Evolutionary conservation across 2,329 filamentous ascomycete genomes (phyloP), one percentile per base, ranked within the genome.

Genomic region (Zasmidium citrigriseum): DNA sequence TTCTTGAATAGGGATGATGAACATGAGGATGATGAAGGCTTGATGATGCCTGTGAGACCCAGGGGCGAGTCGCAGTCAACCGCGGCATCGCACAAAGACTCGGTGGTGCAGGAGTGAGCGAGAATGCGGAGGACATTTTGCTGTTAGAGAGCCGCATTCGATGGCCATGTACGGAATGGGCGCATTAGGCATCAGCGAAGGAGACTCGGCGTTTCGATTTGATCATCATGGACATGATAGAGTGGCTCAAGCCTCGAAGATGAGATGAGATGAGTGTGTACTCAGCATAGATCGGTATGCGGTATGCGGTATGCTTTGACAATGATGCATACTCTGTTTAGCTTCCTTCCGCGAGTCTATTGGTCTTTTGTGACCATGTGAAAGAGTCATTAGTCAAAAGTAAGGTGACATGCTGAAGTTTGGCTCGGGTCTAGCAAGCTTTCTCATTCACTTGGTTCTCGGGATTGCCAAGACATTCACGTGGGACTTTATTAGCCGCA

Each of bases 21-120:
- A 38, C 58, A 65, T 53, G 64, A 64, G 38, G 64, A 66, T 23
- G 63, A 65, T 22, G 63, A 64, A 2, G 64, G 62, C 16, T 45
- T 66, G 21, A 60, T 64, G 47, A 21, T 66, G 55, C 54, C 46
- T 24, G 57, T 63, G 46, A 52, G 58, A 18, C 55, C 57, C n/a
- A 60, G 58, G 41, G 58, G 51, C 24, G 57, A 62, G 24, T 59
- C 60, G 41, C 34, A 41, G 34, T 7, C 34, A 9, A n/a, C n/a
- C n/a, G 34, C 18, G 7, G 18, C 18, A n/a, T 41, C 34, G 5
- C 5, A 9, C 18, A n/a, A 41, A 16, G 34, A n/a, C 4, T 16
- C 34, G 34, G 14, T 41, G 14, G 14, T n/a, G 34, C 34, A n/a
- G 7, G 34, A 41, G 12, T 41, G 14, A n/a, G 12, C 14, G 34